Evolutionary conservation across 108 stramenopile genomes (phyloP).

Genomic region (Skeletonema costatum): DNA sequence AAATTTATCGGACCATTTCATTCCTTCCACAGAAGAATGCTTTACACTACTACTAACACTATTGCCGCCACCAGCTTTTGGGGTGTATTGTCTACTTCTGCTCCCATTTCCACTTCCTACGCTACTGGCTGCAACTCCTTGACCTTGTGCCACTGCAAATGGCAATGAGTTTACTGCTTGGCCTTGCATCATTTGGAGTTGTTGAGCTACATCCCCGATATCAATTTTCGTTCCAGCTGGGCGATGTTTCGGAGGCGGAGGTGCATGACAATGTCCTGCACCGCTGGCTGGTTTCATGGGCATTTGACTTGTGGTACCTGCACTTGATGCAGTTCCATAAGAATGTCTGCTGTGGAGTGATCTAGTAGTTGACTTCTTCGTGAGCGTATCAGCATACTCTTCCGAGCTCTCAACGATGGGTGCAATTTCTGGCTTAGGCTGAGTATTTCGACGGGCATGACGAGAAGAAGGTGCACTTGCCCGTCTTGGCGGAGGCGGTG

Average conservation of each 20-base stretch:
- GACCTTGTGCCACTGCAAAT: not conserved
- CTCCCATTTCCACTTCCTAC: not conserved
- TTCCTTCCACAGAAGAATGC: not conserved
- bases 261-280: not conserved
- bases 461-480: not conserved
- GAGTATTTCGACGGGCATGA: not conserved
- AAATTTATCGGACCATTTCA: not conserved
- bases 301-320: not conserved
- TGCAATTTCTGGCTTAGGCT: not conserved
- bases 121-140: not conserved
- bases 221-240: not conserved
- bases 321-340: not conserved
- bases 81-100: not conserved
- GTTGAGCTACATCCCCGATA: not conserved
- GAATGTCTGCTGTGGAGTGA: not conserved
- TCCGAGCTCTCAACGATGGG: not conserved
- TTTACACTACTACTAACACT: not conserved
- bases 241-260: not conserved
- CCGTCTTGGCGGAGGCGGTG: not conserved
- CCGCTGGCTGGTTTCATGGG: not conserved
- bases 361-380: not conserved
- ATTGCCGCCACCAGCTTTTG: not conserved
- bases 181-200: not conserved
- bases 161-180: not conserved
- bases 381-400: not conserved